These are phyloP conservation scores for Wallacemonas sp. DNA, from an alignment of 208 protist species.

Conservation along the genomic window DNA sequence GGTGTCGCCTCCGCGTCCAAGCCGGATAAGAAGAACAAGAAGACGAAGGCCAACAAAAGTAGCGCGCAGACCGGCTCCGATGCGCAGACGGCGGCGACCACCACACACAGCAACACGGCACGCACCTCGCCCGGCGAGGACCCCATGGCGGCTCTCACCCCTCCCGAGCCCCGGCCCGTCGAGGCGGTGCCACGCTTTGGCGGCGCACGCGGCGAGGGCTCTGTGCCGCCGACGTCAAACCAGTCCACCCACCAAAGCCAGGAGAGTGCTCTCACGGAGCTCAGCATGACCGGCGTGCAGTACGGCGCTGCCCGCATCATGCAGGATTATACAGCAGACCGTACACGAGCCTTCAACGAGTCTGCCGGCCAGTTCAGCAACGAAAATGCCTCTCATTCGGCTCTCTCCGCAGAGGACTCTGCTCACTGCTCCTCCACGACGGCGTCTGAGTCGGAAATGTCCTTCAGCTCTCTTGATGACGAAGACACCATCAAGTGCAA, in stretches of 20 bases:
- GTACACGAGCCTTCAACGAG: not conserved
- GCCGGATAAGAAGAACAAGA: not conserved
- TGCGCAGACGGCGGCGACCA: not conserved
- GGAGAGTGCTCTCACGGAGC: slow-evolving; percentile 6
- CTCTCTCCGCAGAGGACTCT: no score
- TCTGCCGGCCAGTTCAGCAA: no score
- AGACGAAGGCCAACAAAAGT: not conserved
- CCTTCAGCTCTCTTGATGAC: slow-evolving; percentile 10
- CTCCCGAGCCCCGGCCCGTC: no score
- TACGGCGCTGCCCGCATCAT: slow-evolving; percentile 6
- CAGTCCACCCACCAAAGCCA: not conserved
- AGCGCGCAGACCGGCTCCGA: not conserved
- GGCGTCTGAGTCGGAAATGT: not conserved
- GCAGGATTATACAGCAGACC: not conserved
- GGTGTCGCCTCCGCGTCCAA: not conserved
- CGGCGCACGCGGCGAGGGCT: no score
- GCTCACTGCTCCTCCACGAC: not conserved
- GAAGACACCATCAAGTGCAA: slow-evolving; percentile 10
- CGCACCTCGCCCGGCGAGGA: no score
- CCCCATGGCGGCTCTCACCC: no score
- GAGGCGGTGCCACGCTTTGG: no score
- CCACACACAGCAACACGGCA: no score
- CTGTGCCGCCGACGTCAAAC: not conserved
- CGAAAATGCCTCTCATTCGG: no score
- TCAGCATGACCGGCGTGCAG: slow-evolving; percentile 8